These are phyloP conservation scores for Leccinum subatratum DNA, from an alignment of 1,284 basidiomycete species.

Conservation along the genomic window DNA sequence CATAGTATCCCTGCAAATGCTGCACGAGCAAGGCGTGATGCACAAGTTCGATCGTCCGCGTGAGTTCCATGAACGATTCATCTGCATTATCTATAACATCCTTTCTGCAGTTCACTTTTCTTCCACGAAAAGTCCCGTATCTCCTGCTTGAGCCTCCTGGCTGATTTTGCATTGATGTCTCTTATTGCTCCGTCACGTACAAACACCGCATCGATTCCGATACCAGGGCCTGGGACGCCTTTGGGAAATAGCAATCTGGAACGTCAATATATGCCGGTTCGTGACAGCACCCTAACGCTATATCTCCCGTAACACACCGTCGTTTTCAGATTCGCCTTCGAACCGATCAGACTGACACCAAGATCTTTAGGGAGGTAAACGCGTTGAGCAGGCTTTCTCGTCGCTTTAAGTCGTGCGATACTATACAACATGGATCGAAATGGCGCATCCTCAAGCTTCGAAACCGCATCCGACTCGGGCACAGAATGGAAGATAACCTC, in stretches of 20 bases:
- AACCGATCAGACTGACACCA: constrained; percentile 74
- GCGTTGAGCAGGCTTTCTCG: constrained; percentile 84
- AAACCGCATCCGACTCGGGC: constrained; percentile 38
- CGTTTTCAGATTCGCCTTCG: constrained; percentile 68
- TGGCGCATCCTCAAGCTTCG: constrained; percentile 43
- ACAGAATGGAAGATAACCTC: constrained; percentile 47
- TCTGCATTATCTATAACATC: constrained; percentile 48
- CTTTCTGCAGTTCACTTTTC: constrained; percentile 47
- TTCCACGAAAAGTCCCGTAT: constrained; percentile 50
- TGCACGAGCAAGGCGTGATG: constrained; percentile 63
- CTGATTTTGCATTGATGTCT: constrained; percentile 33
- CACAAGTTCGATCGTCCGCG: constrained; percentile 41
- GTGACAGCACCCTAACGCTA: constrained; percentile 15
- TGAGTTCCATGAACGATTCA: constrained; percentile 6
- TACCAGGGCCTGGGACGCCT: constrained; percentile 36
- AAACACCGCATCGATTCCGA: constrained; percentile 22
- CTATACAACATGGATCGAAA: constrained; percentile 79
- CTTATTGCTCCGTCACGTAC: constrained; percentile 19
- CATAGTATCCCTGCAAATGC: constrained; percentile 71
- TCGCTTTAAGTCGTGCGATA: constrained; percentile 84
- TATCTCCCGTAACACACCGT: background rate
- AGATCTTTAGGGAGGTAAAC: constrained; percentile 90
- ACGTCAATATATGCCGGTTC: constrained; percentile 66
- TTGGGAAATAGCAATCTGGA: constrained; percentile 35
- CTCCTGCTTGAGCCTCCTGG: constrained; percentile 45